A percentile compares a stretch with the other conserved stretches of the same genome.
Conservation (phyloP, 805 yeast species). For the Yamadazyma laniorum region DNA sequence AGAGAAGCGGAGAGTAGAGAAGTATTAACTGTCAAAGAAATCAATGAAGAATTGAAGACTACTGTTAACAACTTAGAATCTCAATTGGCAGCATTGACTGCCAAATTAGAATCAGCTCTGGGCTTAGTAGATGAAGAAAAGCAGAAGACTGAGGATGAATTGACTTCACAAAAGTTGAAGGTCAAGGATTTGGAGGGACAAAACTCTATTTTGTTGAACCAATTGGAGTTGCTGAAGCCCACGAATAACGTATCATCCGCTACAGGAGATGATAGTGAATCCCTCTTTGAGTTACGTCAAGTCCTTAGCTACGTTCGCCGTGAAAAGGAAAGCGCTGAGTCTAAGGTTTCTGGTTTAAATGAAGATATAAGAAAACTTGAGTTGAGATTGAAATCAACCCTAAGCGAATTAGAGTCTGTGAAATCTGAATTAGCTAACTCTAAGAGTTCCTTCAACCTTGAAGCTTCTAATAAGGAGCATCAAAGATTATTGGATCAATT, state of each 20-base stretch:
- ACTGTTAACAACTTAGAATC: conserved; percentile 10
- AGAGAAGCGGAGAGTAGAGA: conserved; percentile 51
- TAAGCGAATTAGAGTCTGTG: conserved; percentile 50
- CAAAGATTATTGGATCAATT: conserved; percentile 49
- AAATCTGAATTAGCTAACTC: conserved; percentile 45
- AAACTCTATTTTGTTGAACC: conserved; percentile 64
- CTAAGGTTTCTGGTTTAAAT: conserved; percentile 38
- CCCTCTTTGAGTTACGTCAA: conserved; percentile 36
- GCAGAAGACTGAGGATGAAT: conserved; percentile 25
- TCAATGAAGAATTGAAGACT: conserved; percentile 16
- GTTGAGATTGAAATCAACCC: conserved; percentile 42
- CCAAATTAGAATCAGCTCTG: conserved; percentile 18
- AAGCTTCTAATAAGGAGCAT: conserved; percentile 40
- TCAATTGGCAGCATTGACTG: conserved; percentile 13
- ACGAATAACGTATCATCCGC: conserved; percentile 1
- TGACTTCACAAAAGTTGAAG: conserved; percentile 44
- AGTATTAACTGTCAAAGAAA: conserved; percentile 18
- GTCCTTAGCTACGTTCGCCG: conserved; percentile 63
- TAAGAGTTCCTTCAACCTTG: conserved; percentile 20
- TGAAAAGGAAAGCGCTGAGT: conserved; percentile 69
- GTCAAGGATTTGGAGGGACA: conserved; percentile 62
- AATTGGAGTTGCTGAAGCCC: conserved; percentile 47
- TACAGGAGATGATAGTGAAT: conserved; percentile 8
- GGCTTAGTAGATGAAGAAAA: conserved; percentile 21
- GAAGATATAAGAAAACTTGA: conserved; percentile 57